These are phyloP conservation scores for Neocatenulostroma microsporum DNA, from an alignment of 2,329 filamentous ascomycete species.

Conservation along the genomic window DNA sequence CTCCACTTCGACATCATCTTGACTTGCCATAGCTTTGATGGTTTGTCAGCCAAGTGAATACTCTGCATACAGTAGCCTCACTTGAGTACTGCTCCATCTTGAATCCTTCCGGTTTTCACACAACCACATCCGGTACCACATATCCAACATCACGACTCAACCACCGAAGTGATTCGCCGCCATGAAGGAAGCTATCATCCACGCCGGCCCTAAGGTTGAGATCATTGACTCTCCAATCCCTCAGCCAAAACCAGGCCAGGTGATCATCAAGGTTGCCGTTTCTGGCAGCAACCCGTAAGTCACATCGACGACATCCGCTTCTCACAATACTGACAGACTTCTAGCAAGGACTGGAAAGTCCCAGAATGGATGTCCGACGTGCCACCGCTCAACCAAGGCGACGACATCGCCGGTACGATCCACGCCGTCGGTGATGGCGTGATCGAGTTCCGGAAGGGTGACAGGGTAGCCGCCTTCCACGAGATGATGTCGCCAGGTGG, in stretches of 20 bases:
- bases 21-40: no score
- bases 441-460: conserved; percentile 47
- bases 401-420: conserved; percentile 34
- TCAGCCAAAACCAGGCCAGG: conserved; percentile 14
- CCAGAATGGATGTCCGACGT: conserved; percentile 1
- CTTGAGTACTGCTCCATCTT: no score
- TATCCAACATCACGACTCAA: no score
- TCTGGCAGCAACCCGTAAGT: conserved; percentile 20
- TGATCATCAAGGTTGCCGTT: conserved; percentile 18
- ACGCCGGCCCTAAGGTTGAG: conserved; percentile 16
- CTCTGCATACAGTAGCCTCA: no score
- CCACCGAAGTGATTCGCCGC: conserved; percentile 16
- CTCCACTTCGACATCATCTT: no score
- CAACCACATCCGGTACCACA: no score
- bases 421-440: conserved; percentile 47
- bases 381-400: conserved; percentile 15
- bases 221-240: conserved; percentile 16
- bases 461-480: conserved; percentile 49
- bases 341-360: background rate
- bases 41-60: no score
- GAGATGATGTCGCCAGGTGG: conserved; percentile 42
- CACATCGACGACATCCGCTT: conserved; percentile 10
- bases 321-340: background rate
- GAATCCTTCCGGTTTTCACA: no score
- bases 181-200: conserved; percentile 15